These are phyloP conservation scores for Boletus patriciae DNA, from an alignment of 768 basidiomycete genomes.

Conservation along the genomic window DNA sequence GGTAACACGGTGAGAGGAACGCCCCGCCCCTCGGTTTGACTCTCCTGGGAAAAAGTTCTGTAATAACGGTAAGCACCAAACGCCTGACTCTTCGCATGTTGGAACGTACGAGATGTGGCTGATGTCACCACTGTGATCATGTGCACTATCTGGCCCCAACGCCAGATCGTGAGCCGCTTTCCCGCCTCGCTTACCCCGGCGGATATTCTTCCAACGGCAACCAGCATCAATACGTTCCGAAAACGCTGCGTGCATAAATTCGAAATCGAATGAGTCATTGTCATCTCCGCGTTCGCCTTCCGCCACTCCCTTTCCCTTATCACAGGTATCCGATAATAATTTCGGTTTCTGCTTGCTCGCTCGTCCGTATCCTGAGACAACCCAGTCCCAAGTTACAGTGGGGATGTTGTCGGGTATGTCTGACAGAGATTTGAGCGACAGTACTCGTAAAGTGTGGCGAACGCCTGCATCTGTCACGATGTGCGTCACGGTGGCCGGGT, in stretches of 20 bases:
- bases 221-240: slow-evolving; percentile 48
- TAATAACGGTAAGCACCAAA: slow-evolving; percentile 16
- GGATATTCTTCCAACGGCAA: slow-evolving; percentile 18
- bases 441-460: slow-evolving; percentile 32
- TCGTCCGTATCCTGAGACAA: slow-evolving; percentile 41
- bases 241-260: slow-evolving; percentile 51
- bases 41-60: slow-evolving; percentile 42
- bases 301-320: slow-evolving; percentile 14
- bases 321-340: slow-evolving; percentile 1
- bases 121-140: slow-evolving; percentile 31
- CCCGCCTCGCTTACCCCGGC: not conserved
- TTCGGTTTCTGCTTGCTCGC: slow-evolving; percentile 17
- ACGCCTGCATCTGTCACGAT: slow-evolving; percentile 53
- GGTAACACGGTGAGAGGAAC: slow-evolving; percentile 23
- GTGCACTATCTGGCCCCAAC: not conserved
- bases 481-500: slow-evolving; percentile 59
- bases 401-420: slow-evolving; percentile 68
- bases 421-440: slow-evolving; percentile 49
- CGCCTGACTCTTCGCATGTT: not conserved
- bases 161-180: not conserved
- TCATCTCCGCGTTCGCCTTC: slow-evolving; percentile 3
- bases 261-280: slow-evolving; percentile 31
- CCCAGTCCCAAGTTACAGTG: slow-evolving; percentile 65
- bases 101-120: slow-evolving; percentile 51
- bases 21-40: not conserved